Evolutionary conservation across 1,284 basidiomycete species (phyloP), one percentile per base, ranked within the genome.

Genomic region (Ceratobasidium sp.): DNA sequence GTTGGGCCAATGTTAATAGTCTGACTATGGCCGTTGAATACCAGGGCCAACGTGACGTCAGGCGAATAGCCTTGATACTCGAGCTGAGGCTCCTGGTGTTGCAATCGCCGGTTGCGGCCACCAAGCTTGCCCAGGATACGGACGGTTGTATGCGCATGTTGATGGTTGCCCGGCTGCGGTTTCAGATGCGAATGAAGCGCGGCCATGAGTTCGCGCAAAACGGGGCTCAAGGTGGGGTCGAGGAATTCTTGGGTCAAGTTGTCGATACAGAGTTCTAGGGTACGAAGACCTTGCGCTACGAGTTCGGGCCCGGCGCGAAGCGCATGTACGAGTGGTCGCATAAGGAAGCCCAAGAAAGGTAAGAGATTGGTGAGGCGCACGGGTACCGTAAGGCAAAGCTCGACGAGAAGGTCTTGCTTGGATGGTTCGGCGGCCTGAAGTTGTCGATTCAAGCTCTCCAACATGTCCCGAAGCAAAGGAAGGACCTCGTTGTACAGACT

Each of bases 251-350:
- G 96, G 0, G 97, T 99, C 33, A 99, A 89, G 83, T 99, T 99
- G 87, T 99, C 98, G 83, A 99, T 98, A 86, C 97, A 99, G n/a
- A 99, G 89, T 85, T 99, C 98, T 78, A 99, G 90, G 0, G 98
- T 99, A 5, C 98, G 92, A 46, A 99, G 87, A 59, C 98, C 98
- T 86, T 99, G 98, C 60, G 96, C 94, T 78, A 99, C 94, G 67
- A 99, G 90, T 79, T 99, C 97, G 3, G 93, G 90, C 54, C 90
- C 90, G 30, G 96, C 96, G 79, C 94, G 92, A 64, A 99, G 87
- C 12, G 98, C 97, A 68, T 98, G 88, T 0, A 97, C 96, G 55
- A 99, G 89, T 0, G 98, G 98, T 81, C 96, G 94, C 97, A 99
- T 99, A 79, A 99, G 89, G 83, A 98, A 98, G 46, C 92, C 92